These are phyloP conservation scores for Postia placenta DNA, from an alignment of 768 basidiomycete genomes.

Conservation along the genomic window DNA sequence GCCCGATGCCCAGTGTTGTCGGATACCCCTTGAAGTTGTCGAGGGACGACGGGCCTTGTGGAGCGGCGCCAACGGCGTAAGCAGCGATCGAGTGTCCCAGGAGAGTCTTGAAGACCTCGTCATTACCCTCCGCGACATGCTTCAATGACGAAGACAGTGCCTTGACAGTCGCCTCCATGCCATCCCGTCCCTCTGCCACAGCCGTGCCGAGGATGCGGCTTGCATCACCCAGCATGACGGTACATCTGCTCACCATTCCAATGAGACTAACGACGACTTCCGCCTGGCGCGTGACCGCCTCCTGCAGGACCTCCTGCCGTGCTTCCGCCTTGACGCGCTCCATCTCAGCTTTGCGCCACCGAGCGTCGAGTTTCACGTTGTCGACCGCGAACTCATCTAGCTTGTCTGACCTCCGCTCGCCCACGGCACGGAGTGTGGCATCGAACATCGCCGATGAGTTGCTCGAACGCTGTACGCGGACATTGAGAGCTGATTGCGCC, in stretches of 20 bases:
- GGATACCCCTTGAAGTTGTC: constrained; percentile 49
- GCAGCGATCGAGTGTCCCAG: constrained; percentile 62
- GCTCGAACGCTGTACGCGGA: constrained; percentile 57
- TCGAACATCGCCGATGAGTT: constrained; percentile 82
- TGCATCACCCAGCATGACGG: constrained; percentile 61
- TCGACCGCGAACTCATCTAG: constrained; percentile 67
- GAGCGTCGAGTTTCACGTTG: constrained; percentile 65
- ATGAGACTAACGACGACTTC: constrained; percentile 64
- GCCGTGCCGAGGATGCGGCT: constrained; percentile 37
- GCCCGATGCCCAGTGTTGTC: constrained; percentile 37
- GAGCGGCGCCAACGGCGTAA: constrained; percentile 38
- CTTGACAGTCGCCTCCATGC: constrained; percentile 33
- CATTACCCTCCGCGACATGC: constrained; percentile 58
- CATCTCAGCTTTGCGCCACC: constrained; percentile 62
- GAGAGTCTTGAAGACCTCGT: constrained; percentile 59
- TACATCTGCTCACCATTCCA: constrained; percentile 77
- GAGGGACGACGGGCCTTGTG: constrained; percentile 23
- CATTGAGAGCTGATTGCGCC: constrained; percentile 50
- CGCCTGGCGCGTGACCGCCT: constrained; percentile 59
- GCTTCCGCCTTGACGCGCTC: constrained; percentile 61
- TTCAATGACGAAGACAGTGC: constrained; percentile 47
- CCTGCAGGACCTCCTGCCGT: constrained; percentile 56
- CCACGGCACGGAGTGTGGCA: constrained; percentile 77
- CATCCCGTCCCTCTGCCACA: constrained; percentile 31
- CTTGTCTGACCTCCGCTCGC: constrained; percentile 73